Conservation (phyloP, 1,284 basidiomycete genomes). For the Apiotrichum laibachii region DNA sequence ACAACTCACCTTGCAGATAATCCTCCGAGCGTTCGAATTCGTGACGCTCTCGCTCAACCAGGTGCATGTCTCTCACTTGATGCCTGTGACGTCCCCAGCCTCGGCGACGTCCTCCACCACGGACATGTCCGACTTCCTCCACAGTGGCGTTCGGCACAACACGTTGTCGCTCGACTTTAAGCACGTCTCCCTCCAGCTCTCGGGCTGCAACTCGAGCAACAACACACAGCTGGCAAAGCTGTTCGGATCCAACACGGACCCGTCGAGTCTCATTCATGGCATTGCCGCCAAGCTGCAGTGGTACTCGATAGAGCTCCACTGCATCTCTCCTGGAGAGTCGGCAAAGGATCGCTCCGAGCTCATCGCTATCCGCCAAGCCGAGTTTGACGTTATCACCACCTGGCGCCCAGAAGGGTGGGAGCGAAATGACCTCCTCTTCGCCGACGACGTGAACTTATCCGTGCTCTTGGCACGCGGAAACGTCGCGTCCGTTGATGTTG, state of each 20-base stretch:
- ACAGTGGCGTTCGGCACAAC: slow-evolving; percentile 12
- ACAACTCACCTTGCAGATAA: slow-evolving; percentile 27
- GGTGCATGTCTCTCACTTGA: slow-evolving; percentile 28
- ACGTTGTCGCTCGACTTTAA: slow-evolving; percentile 35
- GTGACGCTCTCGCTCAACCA: slow-evolving; percentile 28
- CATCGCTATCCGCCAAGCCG: slow-evolving; percentile 33
- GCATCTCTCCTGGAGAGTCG: slow-evolving; percentile 33
- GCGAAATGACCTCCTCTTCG: slow-evolving; percentile 38
- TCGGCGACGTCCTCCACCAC: slow-evolving; percentile 19
- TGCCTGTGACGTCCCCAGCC: slow-evolving; percentile 16
- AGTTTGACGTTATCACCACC: slow-evolving; percentile 38
- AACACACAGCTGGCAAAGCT: slow-evolving; percentile 40
- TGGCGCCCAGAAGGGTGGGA: slow-evolving; percentile 44
- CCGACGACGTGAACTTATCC: slow-evolving; percentile 41
- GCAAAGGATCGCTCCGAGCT: slow-evolving; percentile 33
- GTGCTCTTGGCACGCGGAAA: slow-evolving; percentile 30
- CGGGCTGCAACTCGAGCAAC: slow-evolving; percentile 39
- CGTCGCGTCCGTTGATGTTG: slow-evolving; percentile 37
- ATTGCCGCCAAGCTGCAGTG: slow-evolving; percentile 31
- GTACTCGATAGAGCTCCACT: slow-evolving; percentile 34
- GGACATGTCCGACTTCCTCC: background rate
- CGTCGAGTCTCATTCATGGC: slow-evolving; percentile 35
- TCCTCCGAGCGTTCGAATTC: slow-evolving; percentile 38
- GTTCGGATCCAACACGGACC: slow-evolving; percentile 35
- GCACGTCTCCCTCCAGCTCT: slow-evolving; percentile 22